Conservation (phyloP, 2,329 filamentous ascomycete genomes). For the Arachnomyces sp. region DNA sequence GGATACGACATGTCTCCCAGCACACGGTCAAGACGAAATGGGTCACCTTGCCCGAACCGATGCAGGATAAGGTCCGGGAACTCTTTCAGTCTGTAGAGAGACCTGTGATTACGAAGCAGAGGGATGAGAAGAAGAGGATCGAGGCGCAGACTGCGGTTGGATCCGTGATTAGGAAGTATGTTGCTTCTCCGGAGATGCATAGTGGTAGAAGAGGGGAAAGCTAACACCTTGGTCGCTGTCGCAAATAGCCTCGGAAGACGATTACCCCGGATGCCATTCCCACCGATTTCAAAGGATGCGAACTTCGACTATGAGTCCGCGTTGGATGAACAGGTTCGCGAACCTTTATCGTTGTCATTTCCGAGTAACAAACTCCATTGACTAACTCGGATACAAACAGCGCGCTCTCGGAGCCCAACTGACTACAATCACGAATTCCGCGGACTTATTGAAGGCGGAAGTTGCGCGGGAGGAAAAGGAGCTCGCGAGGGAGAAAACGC, state of each 20-base stretch:
- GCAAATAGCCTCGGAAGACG: conserved; percentile 29
- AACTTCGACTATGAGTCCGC: conserved; percentile 39
- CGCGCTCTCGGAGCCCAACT: conserved; percentile 31
- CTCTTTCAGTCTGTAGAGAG: conserved; percentile 36
- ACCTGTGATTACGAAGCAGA: conserved; percentile 36
- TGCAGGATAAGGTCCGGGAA: conserved; percentile 35
- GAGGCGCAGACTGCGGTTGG: conserved; percentile 35
- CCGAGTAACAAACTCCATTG: background rate
- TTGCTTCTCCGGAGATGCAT: conserved; percentile 1
- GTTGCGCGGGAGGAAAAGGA: conserved; percentile 36
- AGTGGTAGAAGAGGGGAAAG: too few relatives aligned
- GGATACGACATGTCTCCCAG: conserved; percentile 35
- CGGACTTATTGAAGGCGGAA: conserved; percentile 33
- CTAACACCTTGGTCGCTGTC: background rate
- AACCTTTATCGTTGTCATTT: background rate
- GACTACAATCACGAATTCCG: conserved; percentile 32
- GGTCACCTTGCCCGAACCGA: conserved; percentile 35
- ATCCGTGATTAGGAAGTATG: conserved; percentile 36
- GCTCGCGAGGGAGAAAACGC: conserved; percentile 32
- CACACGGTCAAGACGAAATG: conserved; percentile 40
- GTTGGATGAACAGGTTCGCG: conserved; percentile 35
- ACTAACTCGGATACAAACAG: conserved; percentile 16
- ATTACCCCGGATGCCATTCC: conserved; percentile 40
- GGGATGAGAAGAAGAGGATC: conserved; percentile 35
- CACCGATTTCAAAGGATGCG: conserved; percentile 33